A percentile compares a stretch with the other conserved stretches of the same genome.
Conservation (phyloP, 2,329 filamentous ascomycete genomes). For the Paraphaeosphaeria minitans region DNA sequence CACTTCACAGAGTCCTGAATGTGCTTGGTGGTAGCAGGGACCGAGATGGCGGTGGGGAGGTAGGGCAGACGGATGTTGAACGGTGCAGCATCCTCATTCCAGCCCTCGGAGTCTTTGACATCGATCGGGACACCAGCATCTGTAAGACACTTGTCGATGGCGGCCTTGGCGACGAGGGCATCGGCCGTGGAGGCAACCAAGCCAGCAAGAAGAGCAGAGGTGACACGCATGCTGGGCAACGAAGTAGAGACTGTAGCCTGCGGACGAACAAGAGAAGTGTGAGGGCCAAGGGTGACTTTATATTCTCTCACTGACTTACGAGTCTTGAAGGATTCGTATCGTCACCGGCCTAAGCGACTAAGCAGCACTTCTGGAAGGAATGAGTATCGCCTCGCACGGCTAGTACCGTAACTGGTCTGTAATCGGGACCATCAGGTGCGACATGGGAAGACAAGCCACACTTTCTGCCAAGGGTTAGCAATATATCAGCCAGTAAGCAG, state of each 20-base stretch:
- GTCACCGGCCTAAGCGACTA: conserved; percentile 4
- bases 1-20: conserved; percentile 61
- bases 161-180: conserved; percentile 14
- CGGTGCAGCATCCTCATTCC: conserved; percentile 15
- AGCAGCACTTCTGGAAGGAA: background rate
- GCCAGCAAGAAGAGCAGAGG: conserved; percentile 14
- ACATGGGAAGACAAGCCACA: conserved; percentile 8
- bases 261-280: background rate
- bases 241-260: conserved; percentile 10
- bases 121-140: conserved; percentile 20
- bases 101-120: conserved; percentile 14
- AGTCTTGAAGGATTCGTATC: background rate
- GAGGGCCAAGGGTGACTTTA: conserved; percentile 4
- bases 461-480: conserved; percentile 8
- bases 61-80: conserved; percentile 27
- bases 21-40: conserved; percentile 56
- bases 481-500: conserved; percentile 10
- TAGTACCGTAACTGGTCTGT: conserved; percentile 1
- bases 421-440: background rate
- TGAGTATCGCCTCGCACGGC: background rate
- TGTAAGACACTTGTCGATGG: conserved; percentile 22
- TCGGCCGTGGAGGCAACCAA: conserved; percentile 17
- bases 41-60: conserved; percentile 58
- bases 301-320: conserved; percentile 7
- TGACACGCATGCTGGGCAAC: conserved; percentile 17